Base-by-base conservation (phyloP, 179 eudicot genomes). In the Heliamphora pulchella region DNA sequence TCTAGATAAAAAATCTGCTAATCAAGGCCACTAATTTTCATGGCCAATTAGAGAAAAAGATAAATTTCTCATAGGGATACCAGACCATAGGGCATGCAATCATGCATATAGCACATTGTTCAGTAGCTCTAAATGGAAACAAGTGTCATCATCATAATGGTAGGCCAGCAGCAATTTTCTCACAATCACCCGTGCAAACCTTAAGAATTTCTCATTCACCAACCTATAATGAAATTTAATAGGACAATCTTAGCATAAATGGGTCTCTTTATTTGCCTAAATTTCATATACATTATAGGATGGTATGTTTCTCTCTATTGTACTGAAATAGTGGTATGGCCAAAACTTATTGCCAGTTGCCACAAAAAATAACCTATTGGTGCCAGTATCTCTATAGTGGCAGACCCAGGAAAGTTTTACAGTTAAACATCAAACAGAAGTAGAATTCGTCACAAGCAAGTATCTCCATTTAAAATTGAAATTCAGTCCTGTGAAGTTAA, bases 1-100 rank as follows among this genome's bases (percentile, higher is more conserved):
- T 31, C 31, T 31, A 31, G 31, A 31, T 31, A 47, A 91, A 63
- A 4, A 63, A 17, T 17, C 17, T 53, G 3, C 74, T 47, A 17
- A 71, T 17, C 18, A 7, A 43, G 54, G 39, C 11, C 55, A 71
- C 74, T 7, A 71, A 71, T 50, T 68, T 68, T 18, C 72, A 14
- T 41, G 20, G 31, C 43, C 46, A 41, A 50, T 8, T 68, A 8
- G 47, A 68, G 18, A 43, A 68, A 13, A 43, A 43, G 1, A 43
- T 3, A 73, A 22, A 4, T 20, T 8, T 50, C n/a, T 50, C 8
- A 0, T 3, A 68, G 50, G 9, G 41, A 72, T 72, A 69, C 20
- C 53, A 69, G 53, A 69, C 14, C 53, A 44, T 69, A 44, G 0
- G 10, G 73, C 73, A 69, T 54, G 58, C 58, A 7, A n/a, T n/a